A percentile compares a stretch with the other conserved stretches of the same genome.
Conservation (phyloP, 805 yeast genomes). For the Wilhelminamyces savonicus region DNA sequence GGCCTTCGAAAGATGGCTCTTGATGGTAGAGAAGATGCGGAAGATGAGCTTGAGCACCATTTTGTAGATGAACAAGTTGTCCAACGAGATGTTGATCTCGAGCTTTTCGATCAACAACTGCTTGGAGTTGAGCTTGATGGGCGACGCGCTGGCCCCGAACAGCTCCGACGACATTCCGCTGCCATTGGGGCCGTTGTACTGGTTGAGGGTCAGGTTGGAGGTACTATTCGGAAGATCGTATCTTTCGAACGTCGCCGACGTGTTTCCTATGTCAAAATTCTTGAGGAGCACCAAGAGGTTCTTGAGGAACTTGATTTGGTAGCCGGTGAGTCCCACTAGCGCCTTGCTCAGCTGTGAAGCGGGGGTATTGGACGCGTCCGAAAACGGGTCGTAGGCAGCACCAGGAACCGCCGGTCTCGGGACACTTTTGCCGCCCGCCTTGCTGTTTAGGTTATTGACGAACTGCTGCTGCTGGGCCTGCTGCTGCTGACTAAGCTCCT, state of each 20-base stretch:
- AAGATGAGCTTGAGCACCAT: constrained; percentile 24
- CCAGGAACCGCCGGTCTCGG: constrained; percentile 1
- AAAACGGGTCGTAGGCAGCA: constrained; percentile 4
- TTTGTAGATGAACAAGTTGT: constrained; percentile 32
- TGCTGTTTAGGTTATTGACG: constrained; percentile 6
- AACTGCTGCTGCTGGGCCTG: constrained; percentile 14
- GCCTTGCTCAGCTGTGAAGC: neutral
- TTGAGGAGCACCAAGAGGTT: constrained; percentile 28
- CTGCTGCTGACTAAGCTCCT: constrained; percentile 22
- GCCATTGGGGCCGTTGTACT: too few species aligned
- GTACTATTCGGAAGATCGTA: constrained; percentile 6
- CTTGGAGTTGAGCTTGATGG: constrained; percentile 32
- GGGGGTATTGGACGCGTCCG: too few species aligned
- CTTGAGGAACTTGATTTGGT: constrained; percentile 28
- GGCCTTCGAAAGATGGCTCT: constrained; percentile 13
- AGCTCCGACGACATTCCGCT: too few species aligned
- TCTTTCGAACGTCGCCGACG: constrained; percentile 1
- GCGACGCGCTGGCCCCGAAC: constrained; percentile 19
- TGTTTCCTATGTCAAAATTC: constrained; percentile 33
- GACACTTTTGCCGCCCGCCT: neutral
- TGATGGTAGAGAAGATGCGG: constrained; percentile 19
- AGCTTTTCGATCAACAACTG: constrained; percentile 38
- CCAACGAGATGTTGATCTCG: constrained; percentile 36
- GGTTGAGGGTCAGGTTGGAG: constrained; percentile 8
- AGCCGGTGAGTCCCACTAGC: neutral